Evolutionary conservation across 371 early-diverging fungal genomes (phyloP).

Genomic region (Rhizopus stolonifer): DNA sequence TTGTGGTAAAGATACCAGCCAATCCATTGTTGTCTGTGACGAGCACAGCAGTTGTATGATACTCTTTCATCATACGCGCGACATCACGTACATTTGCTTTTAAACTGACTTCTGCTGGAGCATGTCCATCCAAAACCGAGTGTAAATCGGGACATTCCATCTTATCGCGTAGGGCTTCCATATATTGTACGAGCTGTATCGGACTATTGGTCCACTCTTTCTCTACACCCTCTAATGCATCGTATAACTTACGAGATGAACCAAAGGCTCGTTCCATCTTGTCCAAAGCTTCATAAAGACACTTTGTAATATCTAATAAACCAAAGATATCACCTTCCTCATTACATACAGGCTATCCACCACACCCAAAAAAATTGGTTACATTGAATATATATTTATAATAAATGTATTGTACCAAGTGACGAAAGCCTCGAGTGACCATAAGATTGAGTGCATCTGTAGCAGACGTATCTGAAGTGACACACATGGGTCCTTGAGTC

Average conservation of each 20-base stretch:
- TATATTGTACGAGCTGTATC: constrained; percentile 40
- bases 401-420: constrained; percentile 61
- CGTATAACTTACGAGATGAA: constrained; percentile 82
- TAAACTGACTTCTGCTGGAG: constrained; percentile 65
- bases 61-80: constrained; percentile 80
- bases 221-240: constrained; percentile 92
- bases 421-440: constrained; percentile 93
- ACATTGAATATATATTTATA: background rate
- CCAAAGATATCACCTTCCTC: constrained; percentile 93
- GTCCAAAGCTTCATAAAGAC: constrained; percentile 92
- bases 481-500: constrained; percentile 90
- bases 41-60: constrained; percentile 83
- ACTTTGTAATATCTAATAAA: constrained; percentile 92
- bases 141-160: constrained; percentile 84
- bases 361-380: background rate
- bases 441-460: constrained; percentile 93
- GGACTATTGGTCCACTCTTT: constrained; percentile 69
- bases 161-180: constrained; percentile 64
- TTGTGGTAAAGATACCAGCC: constrained; percentile 85
- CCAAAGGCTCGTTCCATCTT: constrained; percentile 93
- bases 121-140: constrained; percentile 62
- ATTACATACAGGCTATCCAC: constrained; percentile 88
- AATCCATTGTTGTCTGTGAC: constrained; percentile 76
- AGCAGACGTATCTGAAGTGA: constrained; percentile 75
- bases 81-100: constrained; percentile 87